Percentiles rank a stretch among this genome's conserved stretches.
Conservation (phyloP, 306 rosid species). For the Canavalia ensiformis region DNA sequence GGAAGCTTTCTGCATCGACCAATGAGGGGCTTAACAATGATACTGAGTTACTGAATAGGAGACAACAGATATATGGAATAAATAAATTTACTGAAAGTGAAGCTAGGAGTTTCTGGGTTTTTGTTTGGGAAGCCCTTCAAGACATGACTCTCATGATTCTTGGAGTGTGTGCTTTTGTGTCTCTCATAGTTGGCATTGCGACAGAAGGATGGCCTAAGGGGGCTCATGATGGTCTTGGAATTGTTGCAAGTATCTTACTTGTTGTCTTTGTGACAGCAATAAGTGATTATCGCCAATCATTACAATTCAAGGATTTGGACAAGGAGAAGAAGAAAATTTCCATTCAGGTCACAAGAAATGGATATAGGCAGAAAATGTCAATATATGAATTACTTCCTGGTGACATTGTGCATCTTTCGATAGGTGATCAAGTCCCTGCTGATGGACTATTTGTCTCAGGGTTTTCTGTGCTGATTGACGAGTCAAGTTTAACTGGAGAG, state of each 20-base stretch:
- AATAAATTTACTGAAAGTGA: conserved; percentile 83
- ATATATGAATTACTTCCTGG: conserved; percentile 95
- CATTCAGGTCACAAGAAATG: conserved; percentile 89
- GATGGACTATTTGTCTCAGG: conserved; percentile 91
- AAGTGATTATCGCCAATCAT: conserved; percentile 93
- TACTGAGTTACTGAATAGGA: conserved; percentile 50
- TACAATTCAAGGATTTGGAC: conserved; percentile 95
- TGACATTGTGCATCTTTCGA: conserved; percentile 86
- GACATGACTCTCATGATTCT: conserved; percentile 98
- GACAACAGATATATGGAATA: conserved; percentile 76
- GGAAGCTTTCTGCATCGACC: conserved; percentile 73
- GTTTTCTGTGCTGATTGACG: conserved; percentile 85
- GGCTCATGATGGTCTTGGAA: conserved; percentile 97
- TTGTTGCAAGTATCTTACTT: conserved; percentile 90
- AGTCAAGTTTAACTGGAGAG: conserved; percentile 97
- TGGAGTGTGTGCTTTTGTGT: conserved; percentile 87
- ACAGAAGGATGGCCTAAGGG: conserved; percentile 97
- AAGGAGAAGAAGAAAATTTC: conserved; percentile 93
- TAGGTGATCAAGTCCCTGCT: conserved; percentile 96
- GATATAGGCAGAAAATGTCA: conserved; percentile 92
- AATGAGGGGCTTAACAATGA: conserved; percentile 64
- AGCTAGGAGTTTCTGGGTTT: conserved; percentile 76
- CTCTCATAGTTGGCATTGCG: conserved; percentile 82
- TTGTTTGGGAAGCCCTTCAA: conserved; percentile 98
- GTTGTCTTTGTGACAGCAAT: conserved; percentile 96